phyloP scores from a whole-genome alignment of 2,329 filamentous ascomycete species.

The Pseudocercospora fuligena region DNA sequence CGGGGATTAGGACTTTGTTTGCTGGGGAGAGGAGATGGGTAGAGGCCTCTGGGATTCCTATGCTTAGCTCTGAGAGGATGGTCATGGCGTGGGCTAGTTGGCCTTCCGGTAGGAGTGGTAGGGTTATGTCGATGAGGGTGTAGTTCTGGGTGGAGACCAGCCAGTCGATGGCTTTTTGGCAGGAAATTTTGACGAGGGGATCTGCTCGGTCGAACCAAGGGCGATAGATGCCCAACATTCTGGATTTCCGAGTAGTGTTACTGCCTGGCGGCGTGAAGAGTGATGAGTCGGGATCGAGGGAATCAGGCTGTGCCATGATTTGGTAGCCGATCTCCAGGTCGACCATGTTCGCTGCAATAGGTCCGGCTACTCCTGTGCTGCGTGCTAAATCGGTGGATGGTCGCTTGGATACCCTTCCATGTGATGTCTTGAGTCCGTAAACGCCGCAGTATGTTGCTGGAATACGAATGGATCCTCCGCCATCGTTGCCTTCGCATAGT shows the following conservation, averaged over 20 bases:
- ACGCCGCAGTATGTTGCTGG: slow-evolving; percentile 77
- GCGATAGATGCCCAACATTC: slow-evolving; percentile 71
- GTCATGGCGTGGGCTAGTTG: slow-evolving; percentile 78
- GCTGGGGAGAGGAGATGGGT: slow-evolving; percentile 64
- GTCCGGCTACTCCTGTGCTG: slow-evolving; percentile 71
- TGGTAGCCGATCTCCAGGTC: slow-evolving; percentile 85
- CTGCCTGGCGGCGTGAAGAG: slow-evolving; percentile 61
- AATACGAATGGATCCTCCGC: slow-evolving; percentile 74
- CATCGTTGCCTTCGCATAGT: slow-evolving; percentile 75
- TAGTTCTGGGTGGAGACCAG: slow-evolving; percentile 61
- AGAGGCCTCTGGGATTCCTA: slow-evolving; percentile 46
- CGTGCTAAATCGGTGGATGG: slow-evolving; percentile 64
- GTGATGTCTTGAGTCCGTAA: slow-evolving; percentile 80
- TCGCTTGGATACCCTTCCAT: slow-evolving; percentile 67
- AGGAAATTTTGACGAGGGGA: slow-evolving; percentile 64
- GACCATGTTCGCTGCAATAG: slow-evolving; percentile 74
- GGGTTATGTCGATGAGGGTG: slow-evolving; percentile 62
- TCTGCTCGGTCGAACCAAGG: slow-evolving; percentile 74
- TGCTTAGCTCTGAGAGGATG: slow-evolving; percentile 74
- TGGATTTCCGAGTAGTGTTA: slow-evolving; percentile 44
- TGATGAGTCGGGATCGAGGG: slow-evolving; percentile 62
- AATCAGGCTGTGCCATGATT: slow-evolving; percentile 74
- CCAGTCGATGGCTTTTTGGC: slow-evolving; percentile 65
- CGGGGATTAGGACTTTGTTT: slow-evolving; percentile 68
- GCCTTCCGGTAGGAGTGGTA: slow-evolving; percentile 71